A percentile compares a stretch with the other conserved stretches of the same genome.
Evolutionary conservation across 228 moss, liverwort and hornwort genomes (phyloP).

Genomic region (Sphagnum magellanicum): DNA sequence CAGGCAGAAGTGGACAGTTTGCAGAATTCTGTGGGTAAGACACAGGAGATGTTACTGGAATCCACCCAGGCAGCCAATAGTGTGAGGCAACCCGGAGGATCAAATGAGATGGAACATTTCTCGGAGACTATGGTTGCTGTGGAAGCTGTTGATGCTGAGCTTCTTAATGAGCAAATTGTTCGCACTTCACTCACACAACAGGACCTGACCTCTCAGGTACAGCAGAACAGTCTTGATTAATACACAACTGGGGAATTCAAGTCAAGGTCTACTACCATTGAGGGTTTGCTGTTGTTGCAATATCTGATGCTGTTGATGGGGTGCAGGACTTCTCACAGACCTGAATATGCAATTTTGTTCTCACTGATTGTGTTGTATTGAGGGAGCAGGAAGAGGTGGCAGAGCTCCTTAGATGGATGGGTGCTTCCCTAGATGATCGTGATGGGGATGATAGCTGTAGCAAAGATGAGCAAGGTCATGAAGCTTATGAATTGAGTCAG

Average conservation of each 20-base stretch:
- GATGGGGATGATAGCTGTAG: constrained; percentile 28
- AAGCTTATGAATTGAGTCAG: constrained; percentile 55
- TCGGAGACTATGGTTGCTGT: constrained; percentile 19
- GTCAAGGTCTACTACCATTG: not conserved
- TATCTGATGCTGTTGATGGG: not conserved
- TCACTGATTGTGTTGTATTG: too few species aligned
- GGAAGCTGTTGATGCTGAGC: constrained; percentile 17
- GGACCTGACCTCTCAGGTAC: constrained; percentile 38
- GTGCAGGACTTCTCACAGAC: too few species aligned
- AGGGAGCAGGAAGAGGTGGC: constrained; percentile 61
- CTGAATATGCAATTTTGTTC: too few species aligned
- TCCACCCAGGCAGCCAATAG: constrained; percentile 61
- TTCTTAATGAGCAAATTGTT: constrained; percentile 38
- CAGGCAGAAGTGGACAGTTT: constrained; percentile 13
- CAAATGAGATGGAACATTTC: constrained; percentile 18
- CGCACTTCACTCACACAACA: constrained; percentile 31
- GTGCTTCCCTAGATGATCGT: constrained; percentile 37
- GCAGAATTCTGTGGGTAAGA: constrained; percentile 24
- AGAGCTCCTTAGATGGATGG: constrained; percentile 91
- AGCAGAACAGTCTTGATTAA: too few species aligned
- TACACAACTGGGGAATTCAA: too few species aligned
- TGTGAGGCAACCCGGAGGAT: constrained; percentile 14
- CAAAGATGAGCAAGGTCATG: constrained; percentile 35
- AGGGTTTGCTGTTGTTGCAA: not conserved
- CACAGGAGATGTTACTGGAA: constrained; percentile 42